A percentile compares a stretch with the other conserved stretches of the same genome.
These are phyloP conservation scores for Orbilia ellipsospora DNA, from an alignment of 2,329 filamentous ascomycete genomes.

Conservation along the genomic window DNA sequence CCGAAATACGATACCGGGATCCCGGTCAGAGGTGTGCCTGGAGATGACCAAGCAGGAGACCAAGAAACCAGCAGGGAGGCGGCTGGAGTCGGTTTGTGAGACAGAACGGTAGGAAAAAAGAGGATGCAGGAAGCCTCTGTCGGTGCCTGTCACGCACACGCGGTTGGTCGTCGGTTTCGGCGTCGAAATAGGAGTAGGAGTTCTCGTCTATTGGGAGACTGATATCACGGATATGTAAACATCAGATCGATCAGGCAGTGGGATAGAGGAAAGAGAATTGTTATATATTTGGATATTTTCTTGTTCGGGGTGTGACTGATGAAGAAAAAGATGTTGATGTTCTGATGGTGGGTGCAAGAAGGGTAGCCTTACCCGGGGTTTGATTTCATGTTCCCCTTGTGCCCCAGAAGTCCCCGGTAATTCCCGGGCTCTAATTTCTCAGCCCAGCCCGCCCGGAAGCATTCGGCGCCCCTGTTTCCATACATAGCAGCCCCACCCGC, in stretches of 20 bases:
- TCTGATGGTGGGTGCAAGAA: neutral
- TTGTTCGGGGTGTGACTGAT: neutral
- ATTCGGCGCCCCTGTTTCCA: conserved; percentile 11
- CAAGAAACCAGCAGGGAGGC: conserved; percentile 10
- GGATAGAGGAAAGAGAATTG: no score
- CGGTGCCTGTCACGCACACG: neutral
- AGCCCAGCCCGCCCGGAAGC: neutral
- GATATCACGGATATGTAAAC: no score
- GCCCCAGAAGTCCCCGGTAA: conserved; percentile 22
- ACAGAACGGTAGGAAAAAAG: neutral
- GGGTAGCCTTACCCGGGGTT: conserved; percentile 15
- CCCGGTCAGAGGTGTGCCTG: conserved; percentile 27
- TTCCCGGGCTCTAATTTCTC: conserved; percentile 6
- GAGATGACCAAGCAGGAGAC: conserved; percentile 11
- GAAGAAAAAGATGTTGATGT: neutral
- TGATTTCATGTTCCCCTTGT: neutral
- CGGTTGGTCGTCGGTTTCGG: neutral
- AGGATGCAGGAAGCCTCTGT: neutral
- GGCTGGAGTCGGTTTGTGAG: conserved; percentile 8
- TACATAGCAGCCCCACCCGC: conserved; percentile 30
- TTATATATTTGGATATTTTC: no score
- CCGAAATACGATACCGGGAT: conserved; percentile 44
- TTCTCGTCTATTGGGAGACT: no score
- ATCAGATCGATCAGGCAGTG: no score
- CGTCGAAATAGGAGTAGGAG: neutral